A percentile compares a stretch with the other conserved stretches of the same genome.
Evolutionary conservation across 768 basidiomycete species (phyloP).

Genomic region (Boletus rubescentipes): DNA sequence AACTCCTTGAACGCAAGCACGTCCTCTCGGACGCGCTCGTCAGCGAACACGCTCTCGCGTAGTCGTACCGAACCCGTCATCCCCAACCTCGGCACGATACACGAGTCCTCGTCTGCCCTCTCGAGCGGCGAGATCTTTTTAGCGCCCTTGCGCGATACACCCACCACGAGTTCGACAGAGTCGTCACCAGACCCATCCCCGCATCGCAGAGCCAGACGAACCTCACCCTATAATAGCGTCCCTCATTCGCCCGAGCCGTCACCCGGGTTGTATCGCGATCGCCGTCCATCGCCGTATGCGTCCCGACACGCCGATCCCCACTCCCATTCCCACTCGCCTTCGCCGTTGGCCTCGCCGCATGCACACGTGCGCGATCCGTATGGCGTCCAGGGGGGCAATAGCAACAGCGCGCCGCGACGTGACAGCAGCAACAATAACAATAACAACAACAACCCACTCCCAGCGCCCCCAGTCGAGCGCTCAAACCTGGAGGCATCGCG

Average conservation of each 20-base stretch:
- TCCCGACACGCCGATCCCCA: slow-evolving; percentile 3
- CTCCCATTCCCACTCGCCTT: slow-evolving; percentile 1
- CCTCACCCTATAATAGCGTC: slow-evolving; percentile 21
- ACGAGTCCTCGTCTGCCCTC: slow-evolving; percentile 19
- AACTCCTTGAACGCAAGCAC: slow-evolving; percentile 19
- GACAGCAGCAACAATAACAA: slow-evolving; percentile 23
- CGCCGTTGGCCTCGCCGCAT: slow-evolving; percentile 14
- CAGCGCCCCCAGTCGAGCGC: slow-evolving; percentile 30
- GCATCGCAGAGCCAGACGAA: slow-evolving; percentile 22
- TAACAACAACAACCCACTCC: slow-evolving; percentile 30
- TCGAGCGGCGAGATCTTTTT: slow-evolving; percentile 30
- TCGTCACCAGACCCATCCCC: slow-evolving; percentile 31
- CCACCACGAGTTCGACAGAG: slow-evolving; percentile 12
- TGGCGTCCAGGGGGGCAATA: not conserved
- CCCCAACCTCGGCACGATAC: slow-evolving; percentile 28
- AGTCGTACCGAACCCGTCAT: slow-evolving; percentile 33
- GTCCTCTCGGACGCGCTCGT: slow-evolving; percentile 17
- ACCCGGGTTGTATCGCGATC: slow-evolving; percentile 26
- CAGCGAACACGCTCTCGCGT: slow-evolving; percentile 17
- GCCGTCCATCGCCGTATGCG: slow-evolving; percentile 22
- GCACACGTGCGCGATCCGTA: slow-evolving; percentile 13
- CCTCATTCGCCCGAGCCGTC: slow-evolving; percentile 28
- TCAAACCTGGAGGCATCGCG: slow-evolving; percentile 23
- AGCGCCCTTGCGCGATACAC: slow-evolving; percentile 21
- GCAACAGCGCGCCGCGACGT: slow-evolving; percentile 5